Conservation (phyloP, 164 flowering plant genomes). For the Cinnamomum micranthum region DNA sequence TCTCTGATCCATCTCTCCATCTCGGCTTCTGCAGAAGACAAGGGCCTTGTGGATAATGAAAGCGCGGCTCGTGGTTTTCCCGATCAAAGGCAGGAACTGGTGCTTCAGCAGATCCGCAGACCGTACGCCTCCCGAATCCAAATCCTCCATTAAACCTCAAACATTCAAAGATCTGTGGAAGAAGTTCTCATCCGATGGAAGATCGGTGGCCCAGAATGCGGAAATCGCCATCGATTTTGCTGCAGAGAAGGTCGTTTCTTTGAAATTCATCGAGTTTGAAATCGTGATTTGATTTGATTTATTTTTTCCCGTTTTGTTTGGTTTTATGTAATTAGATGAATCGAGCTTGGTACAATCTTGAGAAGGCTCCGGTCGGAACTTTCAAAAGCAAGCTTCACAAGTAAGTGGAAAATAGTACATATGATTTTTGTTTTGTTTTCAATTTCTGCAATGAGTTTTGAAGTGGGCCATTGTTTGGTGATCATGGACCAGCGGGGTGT, state of each 20-base stretch:
- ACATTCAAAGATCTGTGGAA: slow-evolving; percentile 62
- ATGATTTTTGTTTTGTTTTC: too few relatives aligned
- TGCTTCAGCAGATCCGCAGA: slow-evolving; percentile 70
- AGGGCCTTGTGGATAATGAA: slow-evolving; percentile 38
- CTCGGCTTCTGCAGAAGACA: background rate
- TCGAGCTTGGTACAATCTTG: slow-evolving; percentile 69
- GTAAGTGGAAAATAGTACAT: slow-evolving; percentile 23
- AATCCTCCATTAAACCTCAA: slow-evolving; percentile 35
- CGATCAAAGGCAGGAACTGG: slow-evolving; percentile 79
- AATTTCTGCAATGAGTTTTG: too few relatives aligned
- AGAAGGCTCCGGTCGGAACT: slow-evolving; percentile 73
- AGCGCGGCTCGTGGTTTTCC: slow-evolving; percentile 80
- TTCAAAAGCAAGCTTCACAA: slow-evolving; percentile 73
- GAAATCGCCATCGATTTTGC: slow-evolving; percentile 62
- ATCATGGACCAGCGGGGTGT: too few relatives aligned
- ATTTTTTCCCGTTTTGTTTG: background rate
- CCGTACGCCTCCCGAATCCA: slow-evolving; percentile 17
- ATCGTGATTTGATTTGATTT: background rate
- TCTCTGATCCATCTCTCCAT: background rate
- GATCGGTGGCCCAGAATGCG: slow-evolving; percentile 45
- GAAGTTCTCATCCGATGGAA: slow-evolving; percentile 36
- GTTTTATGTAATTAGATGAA: slow-evolving; percentile 53
- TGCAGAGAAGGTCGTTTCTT: slow-evolving; percentile 52
- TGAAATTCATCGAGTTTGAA: background rate
- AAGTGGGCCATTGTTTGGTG: too few relatives aligned